phyloP scores from a whole-genome alignment of 2,329 filamentous ascomycete genomes.

The Fonsecaea pugnacius region DNA sequence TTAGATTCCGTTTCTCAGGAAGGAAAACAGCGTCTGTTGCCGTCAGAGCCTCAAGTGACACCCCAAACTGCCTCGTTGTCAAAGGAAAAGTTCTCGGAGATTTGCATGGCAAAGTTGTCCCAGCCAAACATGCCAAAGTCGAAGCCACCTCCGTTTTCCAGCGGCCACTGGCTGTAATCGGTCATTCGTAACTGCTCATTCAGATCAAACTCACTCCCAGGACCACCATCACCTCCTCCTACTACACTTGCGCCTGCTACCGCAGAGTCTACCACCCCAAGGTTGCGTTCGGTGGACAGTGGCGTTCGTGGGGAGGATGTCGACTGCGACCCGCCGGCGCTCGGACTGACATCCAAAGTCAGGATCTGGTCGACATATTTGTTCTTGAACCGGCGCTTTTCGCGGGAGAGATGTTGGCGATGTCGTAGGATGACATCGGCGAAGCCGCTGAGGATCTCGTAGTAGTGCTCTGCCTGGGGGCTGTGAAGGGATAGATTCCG shows the following conservation, averaged over 20 bases:
- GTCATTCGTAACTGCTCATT: conserved; percentile 7
- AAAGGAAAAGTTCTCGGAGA: conserved; percentile 30
- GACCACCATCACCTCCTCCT: conserved; percentile 4
- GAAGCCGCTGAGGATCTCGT: conserved; percentile 58
- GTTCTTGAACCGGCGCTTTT: conserved; percentile 38
- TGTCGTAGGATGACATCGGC: conserved; percentile 53
- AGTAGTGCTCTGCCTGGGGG: conserved; percentile 62
- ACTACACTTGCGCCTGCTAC: background rate
- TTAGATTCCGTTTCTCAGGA: too few species aligned
- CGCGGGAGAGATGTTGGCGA: conserved; percentile 43
- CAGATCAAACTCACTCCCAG: conserved; percentile 5
- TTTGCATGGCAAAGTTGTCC: conserved; percentile 34
- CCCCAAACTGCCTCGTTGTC: conserved; percentile 17
- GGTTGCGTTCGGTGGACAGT: background rate
- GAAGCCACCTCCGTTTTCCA: conserved; percentile 28
- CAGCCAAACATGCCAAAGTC: conserved; percentile 32
- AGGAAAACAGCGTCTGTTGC: too few species aligned
- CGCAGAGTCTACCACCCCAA: background rate
- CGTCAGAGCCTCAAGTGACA: conserved; percentile 1
- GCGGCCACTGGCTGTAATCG: conserved; percentile 10
- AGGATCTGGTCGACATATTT: conserved; percentile 46
- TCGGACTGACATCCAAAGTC: conserved; percentile 38
- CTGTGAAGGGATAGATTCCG: conserved; percentile 54
- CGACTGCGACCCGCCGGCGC: conserved; percentile 14
- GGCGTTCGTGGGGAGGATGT: conserved; percentile 13